Evolutionary conservation across 169 alveolate species (phyloP), one percentile per base, ranked within the genome.

Genomic region (Miamiensis avidus): DNA sequence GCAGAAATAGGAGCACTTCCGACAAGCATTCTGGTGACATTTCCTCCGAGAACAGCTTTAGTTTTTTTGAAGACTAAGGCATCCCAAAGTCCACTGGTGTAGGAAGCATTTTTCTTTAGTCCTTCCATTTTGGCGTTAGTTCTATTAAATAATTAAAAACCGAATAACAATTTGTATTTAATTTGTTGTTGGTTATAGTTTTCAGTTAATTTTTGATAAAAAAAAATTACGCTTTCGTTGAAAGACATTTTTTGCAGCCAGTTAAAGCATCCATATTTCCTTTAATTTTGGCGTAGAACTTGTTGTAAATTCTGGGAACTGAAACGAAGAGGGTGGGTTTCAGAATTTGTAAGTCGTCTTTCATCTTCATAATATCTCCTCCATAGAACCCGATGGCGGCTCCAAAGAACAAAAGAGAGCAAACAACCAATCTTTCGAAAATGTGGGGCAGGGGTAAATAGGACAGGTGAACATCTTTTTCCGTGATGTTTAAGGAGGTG

Each of bases 391-490:
- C 99, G 6, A 96, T 89, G 85, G 90, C 76, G 30, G 96, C 91
- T 84, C 98, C 97, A 49, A 87, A 75, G 77, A 84, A 83, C 93
- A 91, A 89, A 32, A 93, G 87, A 31, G 92, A 88, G 74, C 89
- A 86, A 34, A 95, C 88, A 81, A 96, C 86, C 34, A 91, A 83
- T 86, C 99, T 95, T 88, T 98, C 99, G 91, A 97, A 97, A 81
- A 98, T 91, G 93, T 98, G 99, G 0, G 99, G 99, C 89, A 96
- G 89, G 29, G 99, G 99, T 31, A 98, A 88, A 91, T 96, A 98
- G 32, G 99, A 95, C 82, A 98, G 90, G 90, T 97, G 95, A 81
- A 91, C 91, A 90, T 98, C 99, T 31, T 91, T 85, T 4, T 82
- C 73, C 33, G 78, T 83, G 1, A 93, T 34, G 0, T 86, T 73